Conservation (phyloP, 148 eudicot genomes). For the Bassia scoparia region DNA sequence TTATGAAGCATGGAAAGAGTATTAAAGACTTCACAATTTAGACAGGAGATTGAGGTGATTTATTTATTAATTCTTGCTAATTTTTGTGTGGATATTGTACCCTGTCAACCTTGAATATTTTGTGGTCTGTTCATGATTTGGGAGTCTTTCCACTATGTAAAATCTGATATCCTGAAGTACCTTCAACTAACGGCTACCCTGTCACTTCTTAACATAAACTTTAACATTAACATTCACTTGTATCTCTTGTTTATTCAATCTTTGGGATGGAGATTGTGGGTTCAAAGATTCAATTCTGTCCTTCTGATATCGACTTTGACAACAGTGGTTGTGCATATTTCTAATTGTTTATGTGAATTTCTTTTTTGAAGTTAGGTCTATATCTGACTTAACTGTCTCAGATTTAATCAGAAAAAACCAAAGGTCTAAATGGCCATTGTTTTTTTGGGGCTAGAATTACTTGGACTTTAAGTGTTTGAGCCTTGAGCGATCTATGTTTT, state of each 20-base stretch:
- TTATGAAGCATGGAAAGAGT: too few species aligned
- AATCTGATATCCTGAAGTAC: background rate
- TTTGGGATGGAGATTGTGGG: background rate
- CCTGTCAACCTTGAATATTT: too few species aligned
- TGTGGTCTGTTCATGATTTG: too few species aligned
- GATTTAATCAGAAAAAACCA: background rate
- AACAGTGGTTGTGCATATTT: background rate
- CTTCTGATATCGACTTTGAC: background rate
- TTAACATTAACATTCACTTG: conserved; percentile 5
- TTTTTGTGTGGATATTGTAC: too few species aligned
- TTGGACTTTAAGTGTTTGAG: too few species aligned
- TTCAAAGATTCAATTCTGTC: background rate
- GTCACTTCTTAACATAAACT: background rate
- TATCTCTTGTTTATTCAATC: background rate
- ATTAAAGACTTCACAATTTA: too few species aligned
- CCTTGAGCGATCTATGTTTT: too few species aligned
- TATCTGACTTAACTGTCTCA: background rate
- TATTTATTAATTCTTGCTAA: too few species aligned
- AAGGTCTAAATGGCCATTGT: background rate
- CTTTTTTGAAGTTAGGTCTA: background rate
- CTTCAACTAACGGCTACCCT: background rate
- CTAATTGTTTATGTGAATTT: background rate
- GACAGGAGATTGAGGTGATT: too few species aligned
- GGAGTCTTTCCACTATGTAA: background rate
- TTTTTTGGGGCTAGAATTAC: too few species aligned